Base-by-base conservation (phyloP, 768 basidiomycete genomes). In the Floccularia luteovirens region DNA sequence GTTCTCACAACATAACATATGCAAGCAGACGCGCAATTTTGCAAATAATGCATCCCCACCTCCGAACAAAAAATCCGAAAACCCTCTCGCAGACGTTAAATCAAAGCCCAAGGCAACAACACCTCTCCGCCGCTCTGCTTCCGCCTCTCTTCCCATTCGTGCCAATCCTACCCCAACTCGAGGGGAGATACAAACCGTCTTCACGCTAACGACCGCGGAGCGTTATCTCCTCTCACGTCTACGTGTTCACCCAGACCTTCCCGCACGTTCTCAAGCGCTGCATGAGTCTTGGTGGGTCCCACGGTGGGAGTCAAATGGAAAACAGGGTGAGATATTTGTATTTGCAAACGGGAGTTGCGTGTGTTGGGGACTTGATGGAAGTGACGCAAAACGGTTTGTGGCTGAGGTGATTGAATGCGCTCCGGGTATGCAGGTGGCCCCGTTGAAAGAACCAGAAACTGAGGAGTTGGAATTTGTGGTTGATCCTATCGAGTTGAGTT, bases 401-500 rank as follows among this genome's bases (percentile, higher is more conserved):
- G 56, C 61, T 19, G 70, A 86, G 38, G 69, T 91, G 22, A 65
- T 90, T 33, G 59, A 61, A 27, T 68, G 62, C 17, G 68, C 69
- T 2, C 58, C 67, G 0, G 71, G 68, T 1, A 73, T 80, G 20
- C 79, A 90, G 55, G 65, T 90, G 6, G 75, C 70, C 3, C 67
- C 75, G 2, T 64, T 92, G 39, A 67, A 57, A 20, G 82, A 82
- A 38, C 65, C 75, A 13, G 91, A 92, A 64, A 85, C 85, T 10
- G 91, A 92, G 52, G 91, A 92, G 50, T 69, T 96, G 36, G 92
- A 96, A 55, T 94, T 92, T 59, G 88, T 92, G 10, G 80, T 84
- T 20, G 92, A 96, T 60, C 87, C 88, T 25, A 82, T 69, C 39
- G 90, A 93, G 91, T 94, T 63, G 55, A 77, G 66, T 55, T 47